phyloP scores from a whole-genome alignment of 202 grass and related monocot genomes.

The Setaria viridis region DNA sequence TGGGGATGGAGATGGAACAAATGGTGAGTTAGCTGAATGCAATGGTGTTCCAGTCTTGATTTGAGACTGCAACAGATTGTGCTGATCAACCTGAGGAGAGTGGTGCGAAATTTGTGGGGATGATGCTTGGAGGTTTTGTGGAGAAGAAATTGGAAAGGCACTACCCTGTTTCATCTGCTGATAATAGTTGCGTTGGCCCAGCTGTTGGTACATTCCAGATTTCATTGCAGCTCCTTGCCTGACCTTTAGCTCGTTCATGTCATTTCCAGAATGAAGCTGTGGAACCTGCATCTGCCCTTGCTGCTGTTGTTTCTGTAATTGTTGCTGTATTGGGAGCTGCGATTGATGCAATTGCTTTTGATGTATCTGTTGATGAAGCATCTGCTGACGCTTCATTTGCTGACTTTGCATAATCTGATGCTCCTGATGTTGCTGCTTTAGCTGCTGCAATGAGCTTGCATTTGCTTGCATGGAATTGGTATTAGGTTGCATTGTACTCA shows the following conservation, averaged over 20 bases:
- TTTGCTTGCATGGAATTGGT: slow-evolving; percentile 70
- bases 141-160: slow-evolving; percentile 86
- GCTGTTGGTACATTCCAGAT: slow-evolving; percentile 79
- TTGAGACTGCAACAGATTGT: slow-evolving; percentile 72
- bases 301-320: slow-evolving; percentile 77
- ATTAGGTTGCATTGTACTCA: slow-evolving; percentile 70
- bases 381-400: slow-evolving; percentile 63
- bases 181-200: slow-evolving; percentile 67
- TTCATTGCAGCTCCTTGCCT: slow-evolving; percentile 81
- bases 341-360: slow-evolving; percentile 68
- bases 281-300: slow-evolving; percentile 68
- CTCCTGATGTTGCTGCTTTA: slow-evolving; percentile 80
- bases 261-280: slow-evolving; percentile 73
- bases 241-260: slow-evolving; percentile 72
- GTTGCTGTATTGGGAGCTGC: slow-evolving; percentile 57
- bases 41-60: slow-evolving; percentile 82
- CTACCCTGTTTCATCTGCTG: slow-evolving; percentile 74
- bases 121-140: slow-evolving; percentile 90
- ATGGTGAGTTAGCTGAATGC: slow-evolving; percentile 81
- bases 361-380: slow-evolving; percentile 63
- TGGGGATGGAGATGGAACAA: slow-evolving; percentile 88
- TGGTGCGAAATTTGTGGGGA: slow-evolving; percentile 93
- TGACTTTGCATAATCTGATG: slow-evolving; percentile 71
- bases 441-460: slow-evolving; percentile 60
- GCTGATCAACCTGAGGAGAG: slow-evolving; percentile 94